A percentile compares a stretch with the other conserved stretches of the same genome.
phyloP scores from a whole-genome alignment of 495 filamentous ascomycete genomes.

The Letharia lupina region DNA sequence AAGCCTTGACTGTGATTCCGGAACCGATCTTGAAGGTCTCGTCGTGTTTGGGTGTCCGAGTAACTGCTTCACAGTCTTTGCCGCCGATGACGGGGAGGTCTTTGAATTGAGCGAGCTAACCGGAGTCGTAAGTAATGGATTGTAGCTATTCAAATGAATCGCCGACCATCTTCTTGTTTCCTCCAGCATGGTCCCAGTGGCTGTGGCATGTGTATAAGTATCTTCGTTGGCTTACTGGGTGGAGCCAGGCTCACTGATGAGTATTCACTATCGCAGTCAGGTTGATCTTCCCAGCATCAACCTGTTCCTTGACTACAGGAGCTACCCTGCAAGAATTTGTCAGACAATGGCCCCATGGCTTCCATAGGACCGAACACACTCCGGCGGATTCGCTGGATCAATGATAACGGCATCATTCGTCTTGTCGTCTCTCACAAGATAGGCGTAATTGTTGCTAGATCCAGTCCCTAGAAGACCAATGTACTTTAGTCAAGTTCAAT shows the following conservation, averaged over 20 bases:
- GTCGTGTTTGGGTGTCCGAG: slow-evolving; percentile 61
- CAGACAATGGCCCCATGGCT: background rate
- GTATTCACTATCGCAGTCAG: slow-evolving; percentile 89
- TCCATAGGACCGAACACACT: slow-evolving; percentile 48
- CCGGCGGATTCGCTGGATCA: slow-evolving; percentile 84
- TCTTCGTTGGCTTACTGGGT: slow-evolving; percentile 1
- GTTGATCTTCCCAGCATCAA: slow-evolving; percentile 63
- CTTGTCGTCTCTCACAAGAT: slow-evolving; percentile 85
- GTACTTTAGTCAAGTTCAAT: background rate
- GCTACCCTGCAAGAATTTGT: slow-evolving; percentile 53
- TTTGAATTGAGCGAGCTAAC: slow-evolving; percentile 59
- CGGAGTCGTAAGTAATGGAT: slow-evolving; percentile 7
- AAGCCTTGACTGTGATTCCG: slow-evolving; percentile 70
- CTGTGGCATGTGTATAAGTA: slow-evolving; percentile 36
- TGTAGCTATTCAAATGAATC: slow-evolving; percentile 16
- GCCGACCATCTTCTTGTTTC: slow-evolving; percentile 68
- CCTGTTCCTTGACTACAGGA: slow-evolving; percentile 67
- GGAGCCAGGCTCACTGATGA: slow-evolving; percentile 63
- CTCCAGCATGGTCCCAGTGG: slow-evolving; percentile 92
- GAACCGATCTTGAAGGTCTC: slow-evolving; percentile 77
- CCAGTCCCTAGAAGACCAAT: slow-evolving; percentile 65
- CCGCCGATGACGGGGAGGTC: slow-evolving; percentile 74
- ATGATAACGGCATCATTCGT: slow-evolving; percentile 91
- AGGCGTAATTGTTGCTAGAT: slow-evolving; percentile 89
- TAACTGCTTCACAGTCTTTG: slow-evolving; percentile 74